Base-by-base conservation (phyloP, 129 eudicot species). In the Helianthus tuberosus region DNA sequence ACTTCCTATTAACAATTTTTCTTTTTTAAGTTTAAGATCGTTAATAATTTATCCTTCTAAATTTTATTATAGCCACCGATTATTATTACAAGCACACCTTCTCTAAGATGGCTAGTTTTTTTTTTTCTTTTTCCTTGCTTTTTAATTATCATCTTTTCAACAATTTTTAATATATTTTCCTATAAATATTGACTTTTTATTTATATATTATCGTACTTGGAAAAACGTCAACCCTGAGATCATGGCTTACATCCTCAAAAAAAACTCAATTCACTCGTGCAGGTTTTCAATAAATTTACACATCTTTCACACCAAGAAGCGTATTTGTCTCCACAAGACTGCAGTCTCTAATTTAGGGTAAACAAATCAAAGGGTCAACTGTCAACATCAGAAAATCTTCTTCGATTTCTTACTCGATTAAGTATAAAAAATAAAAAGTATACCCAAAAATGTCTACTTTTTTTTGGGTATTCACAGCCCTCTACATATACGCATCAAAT, bases 301-400 rank as follows among this genome's bases (percentile, higher is more conserved):
- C 48, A 9, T 23, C 7, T 78, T 78, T 71, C 77, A 71, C 50
- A 70, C 50, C 64, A 50, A 63, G 50, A 69, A 62, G 66, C 76
- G 44, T 62, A 71, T 51, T 50, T 47, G 39, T 46, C 72, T 39
- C 41, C 59, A 32, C 68, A 43, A 44, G 61, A 20, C 77, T 41
- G n/a, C 73, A 52, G 57, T 71, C 58, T 78, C 17, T 63, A 63
- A 53, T 49, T 50, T 70, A 49, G 59, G 61, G 51, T 78, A 52
- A 63, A 78, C 66, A 71, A 70, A 52, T 78, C 35, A 29, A 64
- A 43, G 39, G 13, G 77, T 71, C 77, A 71, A 78, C 73, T 32
- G 64, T 78, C 73, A 27, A 54, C 27, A 27, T 54, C 68, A 52
- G 62, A 64, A 55, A 53, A 79, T 79, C 82, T 64, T 79, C 82